Evolutionary conservation across 2,329 filamentous ascomycete species (phyloP).

Genomic region (Aotearoamyces nothofagi): DNA sequence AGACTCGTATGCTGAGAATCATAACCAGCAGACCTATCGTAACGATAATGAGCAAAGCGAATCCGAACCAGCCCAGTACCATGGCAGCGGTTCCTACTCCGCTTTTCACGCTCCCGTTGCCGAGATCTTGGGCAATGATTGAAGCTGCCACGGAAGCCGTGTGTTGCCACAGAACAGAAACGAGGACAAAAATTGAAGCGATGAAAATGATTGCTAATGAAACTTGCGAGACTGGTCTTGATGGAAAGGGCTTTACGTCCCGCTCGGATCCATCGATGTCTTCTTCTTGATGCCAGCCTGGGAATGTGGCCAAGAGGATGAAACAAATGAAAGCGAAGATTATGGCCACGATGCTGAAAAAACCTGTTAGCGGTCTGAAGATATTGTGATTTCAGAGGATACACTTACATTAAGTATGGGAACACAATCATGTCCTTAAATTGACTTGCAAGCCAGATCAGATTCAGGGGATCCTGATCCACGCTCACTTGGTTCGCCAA

Average conservation of each 20-base stretch:
- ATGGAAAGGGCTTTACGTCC: conserved; percentile 89
- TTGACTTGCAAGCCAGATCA: conserved; percentile 92
- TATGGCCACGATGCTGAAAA: conserved; percentile 83
- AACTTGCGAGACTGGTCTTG: conserved; percentile 79
- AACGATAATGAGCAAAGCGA: conserved; percentile 83
- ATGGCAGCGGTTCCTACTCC: conserved; percentile 91
- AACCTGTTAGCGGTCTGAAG: neutral
- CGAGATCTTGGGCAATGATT: conserved; percentile 83
- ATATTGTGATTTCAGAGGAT: conserved; percentile 1
- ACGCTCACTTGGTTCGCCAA: conserved; percentile 78
- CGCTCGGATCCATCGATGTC: conserved; percentile 69
- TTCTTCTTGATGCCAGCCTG: conserved; percentile 89
- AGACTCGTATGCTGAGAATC: conserved; percentile 81
- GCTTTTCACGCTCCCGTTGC: conserved; percentile 73
- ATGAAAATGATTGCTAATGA: conserved; percentile 86
- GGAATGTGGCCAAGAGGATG: conserved; percentile 88
- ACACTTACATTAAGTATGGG: conserved; percentile 76
- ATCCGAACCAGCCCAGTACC: conserved; percentile 96
- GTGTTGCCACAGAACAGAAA: conserved; percentile 77
- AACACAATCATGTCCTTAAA: conserved; percentile 99
- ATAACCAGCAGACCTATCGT: conserved; percentile 91
- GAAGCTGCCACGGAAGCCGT: conserved; percentile 92
- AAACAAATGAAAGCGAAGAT: conserved; percentile 95
- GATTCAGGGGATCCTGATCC: conserved; percentile 88
- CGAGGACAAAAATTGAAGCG: conserved; percentile 54